Base-by-base conservation (phyloP, 179 eudicot species). In the Pouteria campechiana region DNA sequence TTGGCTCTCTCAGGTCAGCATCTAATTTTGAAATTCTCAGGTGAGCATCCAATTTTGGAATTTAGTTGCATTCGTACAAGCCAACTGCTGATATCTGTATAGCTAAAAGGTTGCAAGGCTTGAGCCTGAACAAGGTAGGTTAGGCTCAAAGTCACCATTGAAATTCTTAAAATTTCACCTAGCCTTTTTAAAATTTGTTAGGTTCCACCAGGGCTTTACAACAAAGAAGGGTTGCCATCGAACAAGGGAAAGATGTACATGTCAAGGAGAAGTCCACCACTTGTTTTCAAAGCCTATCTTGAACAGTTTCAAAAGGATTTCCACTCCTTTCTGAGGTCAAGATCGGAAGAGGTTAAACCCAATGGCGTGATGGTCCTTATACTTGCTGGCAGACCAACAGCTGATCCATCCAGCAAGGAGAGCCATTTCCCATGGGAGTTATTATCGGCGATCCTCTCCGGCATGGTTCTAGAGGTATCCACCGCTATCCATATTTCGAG, bases 381-480 rank as follows among this genome's bases (percentile, higher is more conserved):
- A 11, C 17, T 69, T 31, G 58, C 61, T 0, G 78, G 83, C 11
- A 34, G 78, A 20, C 58, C 52, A 14, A 56, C 53, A 15, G 47
- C 34, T 0, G 53, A 62, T 49, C 55, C 50, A 5, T 25, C 35
- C 4, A 34, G 35, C 38, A 11, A 17, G 18, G 44, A 38, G 7
- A 42, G 61, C 14, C 41, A 60, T 48, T 34, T 23, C 10, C 19
- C 53, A 3, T 72, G 65, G 61, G 73, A 59, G 42, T 28, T 54
- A 25, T 9, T 75, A 6, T 48, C 54, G 16, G 15, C 25, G 8
- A 60, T 75, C 44, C 30, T 67, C 25, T n/a, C 59, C 16, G 27
- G 38, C 11, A 24, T 72, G 41, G 63, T 72, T 48, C 55, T 25
- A 2, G 44, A 68, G 78, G 82, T 71, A 51, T 10, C 17, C 5